Percentiles rank a stretch among this genome's conserved stretches.
These are phyloP conservation scores for Hyparrhenia diplandra DNA, from an alignment of 176 grass and related monocot species.

Conservation along the genomic window DNA sequence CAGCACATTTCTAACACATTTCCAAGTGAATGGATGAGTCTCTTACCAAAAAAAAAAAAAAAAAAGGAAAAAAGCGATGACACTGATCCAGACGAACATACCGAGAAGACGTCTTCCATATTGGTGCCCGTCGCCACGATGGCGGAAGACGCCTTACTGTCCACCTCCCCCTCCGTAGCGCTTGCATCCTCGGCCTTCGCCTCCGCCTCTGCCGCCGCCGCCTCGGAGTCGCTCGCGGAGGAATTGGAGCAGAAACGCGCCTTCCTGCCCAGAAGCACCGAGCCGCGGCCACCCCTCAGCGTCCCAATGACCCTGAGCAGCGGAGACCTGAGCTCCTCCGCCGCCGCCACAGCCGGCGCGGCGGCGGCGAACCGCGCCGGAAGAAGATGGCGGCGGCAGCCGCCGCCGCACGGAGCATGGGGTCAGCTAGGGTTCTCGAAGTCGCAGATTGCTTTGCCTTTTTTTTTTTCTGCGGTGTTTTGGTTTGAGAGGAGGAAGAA, in stretches of 20 bases:
- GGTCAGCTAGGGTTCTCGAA: conserved; percentile 34
- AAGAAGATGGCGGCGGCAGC: conserved; percentile 37
- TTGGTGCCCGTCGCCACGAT: conserved; percentile 61
- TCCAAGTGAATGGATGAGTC: not conserved
- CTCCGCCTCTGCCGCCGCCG: conserved; percentile 32
- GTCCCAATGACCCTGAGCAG: conserved; percentile 55
- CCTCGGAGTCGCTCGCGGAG: conserved; percentile 38
- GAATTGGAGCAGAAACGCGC: conserved; percentile 66
- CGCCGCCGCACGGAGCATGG: conserved; percentile 48
- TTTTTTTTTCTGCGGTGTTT: not conserved
- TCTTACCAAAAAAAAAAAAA: not conserved
- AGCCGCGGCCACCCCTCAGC: conserved; percentile 35
- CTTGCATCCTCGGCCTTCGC: conserved; percentile 41
- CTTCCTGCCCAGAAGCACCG: conserved; percentile 35
- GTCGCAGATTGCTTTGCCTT: not conserved
- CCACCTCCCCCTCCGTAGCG: conserved; percentile 40
- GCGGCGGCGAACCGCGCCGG: conserved; percentile 46
- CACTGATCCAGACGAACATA: conserved; percentile 9
- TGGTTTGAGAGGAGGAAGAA: conserved; percentile 44
- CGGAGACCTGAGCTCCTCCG: conserved; percentile 46
- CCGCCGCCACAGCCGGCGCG: conserved; percentile 41
- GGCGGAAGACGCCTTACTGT: conserved; percentile 59
- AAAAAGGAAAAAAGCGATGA: not conserved
- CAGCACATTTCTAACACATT: not conserved
- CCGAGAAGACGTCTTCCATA: conserved; percentile 63